phyloP scores from a whole-genome alignment of 176 grass and related monocot species.

The Typha latifolia region DNA sequence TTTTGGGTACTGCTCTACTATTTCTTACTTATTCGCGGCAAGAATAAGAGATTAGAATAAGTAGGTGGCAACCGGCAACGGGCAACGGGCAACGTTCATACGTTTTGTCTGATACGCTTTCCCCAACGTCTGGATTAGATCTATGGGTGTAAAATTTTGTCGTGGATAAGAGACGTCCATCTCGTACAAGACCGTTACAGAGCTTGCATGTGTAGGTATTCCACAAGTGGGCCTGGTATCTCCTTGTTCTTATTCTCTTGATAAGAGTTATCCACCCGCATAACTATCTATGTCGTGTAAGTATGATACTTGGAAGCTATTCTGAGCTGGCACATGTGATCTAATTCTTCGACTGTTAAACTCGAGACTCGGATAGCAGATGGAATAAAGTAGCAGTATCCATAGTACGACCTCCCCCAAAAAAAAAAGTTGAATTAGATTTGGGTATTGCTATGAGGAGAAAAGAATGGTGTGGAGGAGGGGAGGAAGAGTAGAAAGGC shows the following conservation, averaged over 20 bases:
- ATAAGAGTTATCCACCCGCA: too few species aligned
- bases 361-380: too few species aligned
- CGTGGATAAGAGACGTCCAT: neutral
- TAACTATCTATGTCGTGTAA: too few species aligned
- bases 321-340: too few species aligned
- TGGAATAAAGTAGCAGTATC: too few species aligned
- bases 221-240: neutral
- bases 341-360: too few species aligned
- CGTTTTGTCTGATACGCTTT: neutral
- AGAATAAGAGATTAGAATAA: neutral
- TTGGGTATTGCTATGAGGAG: too few species aligned
- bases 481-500: too few species aligned
- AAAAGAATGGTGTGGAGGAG: too few species aligned
- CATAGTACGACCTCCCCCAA: too few species aligned
- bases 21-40: neutral
- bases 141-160: neutral
- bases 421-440: too few species aligned
- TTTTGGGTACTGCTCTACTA: neutral
- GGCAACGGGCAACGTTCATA: slow-evolving; percentile 3
- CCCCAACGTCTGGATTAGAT: neutral
- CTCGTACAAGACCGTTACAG: neutral
- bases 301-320: too few species aligned
- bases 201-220: neutral
- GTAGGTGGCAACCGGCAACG: neutral
- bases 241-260: neutral